Evolutionary conservation across 192 early-diverging fungal genomes (phyloP), one percentile per base, ranked within the genome.

Genomic region (Glomus cerebriforme): DNA sequence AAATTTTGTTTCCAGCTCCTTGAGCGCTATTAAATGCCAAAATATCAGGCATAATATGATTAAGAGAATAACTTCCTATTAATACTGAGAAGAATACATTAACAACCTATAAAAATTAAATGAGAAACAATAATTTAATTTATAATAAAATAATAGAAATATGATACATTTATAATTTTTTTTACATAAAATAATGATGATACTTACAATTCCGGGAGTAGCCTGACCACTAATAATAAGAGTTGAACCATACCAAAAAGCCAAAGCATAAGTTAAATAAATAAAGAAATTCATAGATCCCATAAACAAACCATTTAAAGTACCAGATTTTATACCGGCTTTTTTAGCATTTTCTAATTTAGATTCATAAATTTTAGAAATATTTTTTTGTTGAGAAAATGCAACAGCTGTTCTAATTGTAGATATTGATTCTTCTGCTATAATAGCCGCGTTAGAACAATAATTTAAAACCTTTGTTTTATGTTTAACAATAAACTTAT

Each of bases 401-500:
- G 92, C 90, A 26, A 91, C 90, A 4, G 97, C 93, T 0, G 96
- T 99, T 49, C 92, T 87, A 80, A 99, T 93, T 79, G 90, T 90
- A 78, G 89, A 83, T 77, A 99, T 92, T 39, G 92, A 87, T 81
- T 99, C 97, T 71, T 92, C 92, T 1, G 95, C 94, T 7, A 92
- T 87, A 81, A 92, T 89, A 59, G 86, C 88, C 5, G 92, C 87
- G 9, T 82, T 75, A 74, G 90, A 90, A 79, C 94, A 95, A 2
- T 91, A 90, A 72, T 87, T 83, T 81, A 89, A 88, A 64, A 86
- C 86, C 75, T 86, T 85, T 67, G 67, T 68, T 7, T 84, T 82
- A 73, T 83, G 86, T 19, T 86, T 85, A 35, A 83, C 71, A 22
- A 85, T 77, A 3, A 89, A 79, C 8, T 82, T 86, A 45, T 91